A percentile compares a stretch with the other conserved stretches of the same genome.
phyloP scores from a whole-genome alignment of 202 grass and related monocot species.

The Brachypodium distachyon region DNA sequence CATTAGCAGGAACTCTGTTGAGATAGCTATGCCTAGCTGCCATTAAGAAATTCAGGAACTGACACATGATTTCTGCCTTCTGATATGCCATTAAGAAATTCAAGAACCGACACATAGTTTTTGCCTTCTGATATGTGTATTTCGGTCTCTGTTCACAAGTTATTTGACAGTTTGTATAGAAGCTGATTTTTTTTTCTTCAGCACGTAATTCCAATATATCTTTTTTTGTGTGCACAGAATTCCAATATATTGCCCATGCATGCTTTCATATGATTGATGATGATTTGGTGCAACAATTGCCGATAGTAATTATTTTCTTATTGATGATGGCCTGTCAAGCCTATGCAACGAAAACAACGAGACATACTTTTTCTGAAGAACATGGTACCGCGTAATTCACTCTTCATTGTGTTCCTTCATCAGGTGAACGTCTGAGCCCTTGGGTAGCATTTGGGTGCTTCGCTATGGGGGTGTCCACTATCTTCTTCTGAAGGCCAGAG shows the following conservation, averaged over 20 bases:
- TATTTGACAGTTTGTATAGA: background rate
- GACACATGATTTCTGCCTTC: background rate
- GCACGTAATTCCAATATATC: background rate
- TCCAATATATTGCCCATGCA: background rate
- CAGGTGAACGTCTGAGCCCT: slow-evolving; percentile 78
- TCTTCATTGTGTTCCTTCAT: background rate
- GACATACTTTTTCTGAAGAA: background rate
- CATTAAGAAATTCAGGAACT: background rate
- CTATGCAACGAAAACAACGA: background rate
- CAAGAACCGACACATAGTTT: background rate
- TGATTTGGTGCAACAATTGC: background rate
- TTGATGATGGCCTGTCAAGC: background rate
- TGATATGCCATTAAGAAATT: background rate
- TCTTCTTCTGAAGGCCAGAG: slow-evolving; percentile 52
- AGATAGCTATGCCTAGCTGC: background rate
- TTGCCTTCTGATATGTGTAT: background rate
- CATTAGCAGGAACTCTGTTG: background rate
- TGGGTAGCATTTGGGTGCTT: slow-evolving; percentile 78
- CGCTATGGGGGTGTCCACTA: slow-evolving; percentile 60
- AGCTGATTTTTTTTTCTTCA: background rate
- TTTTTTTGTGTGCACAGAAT: background rate
- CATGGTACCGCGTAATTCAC: background rate
- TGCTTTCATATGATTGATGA: background rate
- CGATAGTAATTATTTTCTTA: background rate
- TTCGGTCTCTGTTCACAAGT: background rate